A percentile compares a stretch with the other conserved stretches of the same genome.
Conservation (phyloP, 1,284 basidiomycete species). For the Sanghuangporus sanghuang region DNA sequence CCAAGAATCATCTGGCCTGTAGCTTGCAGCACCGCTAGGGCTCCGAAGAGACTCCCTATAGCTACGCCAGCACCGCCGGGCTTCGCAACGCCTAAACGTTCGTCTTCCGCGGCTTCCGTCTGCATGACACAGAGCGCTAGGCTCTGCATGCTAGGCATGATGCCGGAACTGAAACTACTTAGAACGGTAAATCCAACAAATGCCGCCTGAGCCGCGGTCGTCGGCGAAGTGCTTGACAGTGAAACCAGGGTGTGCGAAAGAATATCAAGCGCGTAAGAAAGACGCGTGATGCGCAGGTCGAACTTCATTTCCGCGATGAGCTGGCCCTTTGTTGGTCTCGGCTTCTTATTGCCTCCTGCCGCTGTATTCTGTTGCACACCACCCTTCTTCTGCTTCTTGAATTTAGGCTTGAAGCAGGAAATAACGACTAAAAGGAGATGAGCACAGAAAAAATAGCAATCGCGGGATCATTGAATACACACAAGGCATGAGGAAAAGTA, state of each 20-base stretch:
- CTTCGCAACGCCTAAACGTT: slow-evolving; percentile 10
- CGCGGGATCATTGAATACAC: slow-evolving; percentile 23
- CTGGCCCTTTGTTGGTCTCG: slow-evolving; percentile 42
- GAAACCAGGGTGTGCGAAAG: slow-evolving; percentile 56
- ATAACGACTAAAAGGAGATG: slow-evolving; percentile 34
- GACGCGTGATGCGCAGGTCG: slow-evolving; percentile 55
- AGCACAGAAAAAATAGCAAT: slow-evolving; percentile 15
- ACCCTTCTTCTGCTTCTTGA: slow-evolving; percentile 24
- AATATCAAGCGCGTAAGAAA: slow-evolving; percentile 61
- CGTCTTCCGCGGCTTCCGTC: slow-evolving; percentile 38
- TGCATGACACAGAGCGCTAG: slow-evolving; percentile 66
- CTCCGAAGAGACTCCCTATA: slow-evolving; percentile 59
- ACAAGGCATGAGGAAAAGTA: slow-evolving; percentile 56
- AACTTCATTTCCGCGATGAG: slow-evolving; percentile 63
- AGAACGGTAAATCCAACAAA: slow-evolving; percentile 56
- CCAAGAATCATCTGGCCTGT: slow-evolving; percentile 63
- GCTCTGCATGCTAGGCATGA: slow-evolving; percentile 62
- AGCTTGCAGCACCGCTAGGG: slow-evolving; percentile 61
- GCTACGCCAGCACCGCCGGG: slow-evolving; percentile 26
- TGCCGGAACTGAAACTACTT: slow-evolving; percentile 55
- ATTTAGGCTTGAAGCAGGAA: slow-evolving; percentile 37
- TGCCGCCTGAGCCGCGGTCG: slow-evolving; percentile 36
- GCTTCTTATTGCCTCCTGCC: slow-evolving; percentile 19
- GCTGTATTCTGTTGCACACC: slow-evolving; percentile 14
- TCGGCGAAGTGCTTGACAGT: slow-evolving; percentile 36